These are phyloP conservation scores for Aechmea fasciata DNA, from an alignment of 176 grass and related monocot genomes.

Conservation along the genomic window DNA sequence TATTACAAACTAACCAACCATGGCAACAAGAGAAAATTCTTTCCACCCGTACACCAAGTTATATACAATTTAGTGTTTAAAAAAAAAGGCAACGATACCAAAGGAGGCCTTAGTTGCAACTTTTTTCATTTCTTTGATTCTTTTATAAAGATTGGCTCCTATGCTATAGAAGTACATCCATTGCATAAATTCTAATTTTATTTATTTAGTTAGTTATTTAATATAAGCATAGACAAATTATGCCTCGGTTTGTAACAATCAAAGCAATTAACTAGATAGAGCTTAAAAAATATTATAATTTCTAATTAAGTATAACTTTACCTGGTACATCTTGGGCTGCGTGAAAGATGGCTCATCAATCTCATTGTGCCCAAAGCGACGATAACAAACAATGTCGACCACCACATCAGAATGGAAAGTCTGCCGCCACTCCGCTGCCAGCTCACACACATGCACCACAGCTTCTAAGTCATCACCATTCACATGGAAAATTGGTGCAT, in stretches of 20 bases:
- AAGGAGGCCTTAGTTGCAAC: too few species aligned
- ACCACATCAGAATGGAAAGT: conserved; percentile 26
- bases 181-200: background rate
- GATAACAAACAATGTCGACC: conserved; percentile 19
- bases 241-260: background rate
- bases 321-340: conserved; percentile 23
- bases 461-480: conserved; percentile 27
- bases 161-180: background rate
- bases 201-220: too few species aligned
- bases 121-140: too few species aligned
- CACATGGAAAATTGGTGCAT: conserved; percentile 23
- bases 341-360: conserved; percentile 27
- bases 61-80: too few species aligned
- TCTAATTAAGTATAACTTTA: background rate
- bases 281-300: background rate
- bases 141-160: background rate
- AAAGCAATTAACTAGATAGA: background rate
- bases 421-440: conserved; percentile 19
- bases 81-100: too few species aligned
- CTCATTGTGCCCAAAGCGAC: conserved; percentile 23
- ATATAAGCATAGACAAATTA: too few species aligned
- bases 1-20: too few species aligned
- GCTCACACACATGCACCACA: conserved; percentile 23
- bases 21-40: too few species aligned
- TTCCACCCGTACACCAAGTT: too few species aligned